Evolutionary conservation across 495 filamentous ascomycete species (phyloP), one percentile per base, ranked within the genome.

Genomic region (Chaetomium fimeti): DNA sequence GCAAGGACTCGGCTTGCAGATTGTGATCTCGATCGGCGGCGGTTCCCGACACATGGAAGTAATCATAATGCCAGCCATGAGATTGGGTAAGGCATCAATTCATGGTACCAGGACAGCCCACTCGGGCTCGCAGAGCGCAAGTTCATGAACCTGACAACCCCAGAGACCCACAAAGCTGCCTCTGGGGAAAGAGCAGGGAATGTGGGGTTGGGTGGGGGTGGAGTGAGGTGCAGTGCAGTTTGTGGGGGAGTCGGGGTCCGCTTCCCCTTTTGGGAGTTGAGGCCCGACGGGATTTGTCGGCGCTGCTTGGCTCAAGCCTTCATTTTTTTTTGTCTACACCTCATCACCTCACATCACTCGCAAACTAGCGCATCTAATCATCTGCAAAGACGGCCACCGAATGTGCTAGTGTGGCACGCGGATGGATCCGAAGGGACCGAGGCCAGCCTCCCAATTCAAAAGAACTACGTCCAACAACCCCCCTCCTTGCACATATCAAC

Each of bases 211-310:
- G 22, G 40, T 43, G 40, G 40, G 15, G 43, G 25, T 24, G 29
- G 24, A 15, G 18, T 51, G 57, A 12, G 24, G 57, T 60, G 57
- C 58, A 52, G 42, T 28, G 18, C 28, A 51, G 22, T 32, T 52
- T 57, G 53, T 28, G 61, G 61, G 61, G 61, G 47, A 51, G 29
- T 36, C 29, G 54, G 62, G 43, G 29, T 1, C 55, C 6, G 20
- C 45, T 64, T 64, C 54, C 62, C 42, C 2, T 51, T 51, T 58
- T 47, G 5, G 62, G 62, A n/a, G 6, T 20, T 7, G 8, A 42
- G 18, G 15, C 18, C 62, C 62, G 62, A 53, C 18, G 51, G 24
- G 42, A 64, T 58, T 62, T 45, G 60, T 47, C 25, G 55, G 4
- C 57, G 4, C 22, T 56, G 53, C 57, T 8, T 20, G n/a, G 4